phyloP scores from a whole-genome alignment of 371 early-diverging fungal species.

The Hamiltosporidium tvaerminnensis region DNA sequence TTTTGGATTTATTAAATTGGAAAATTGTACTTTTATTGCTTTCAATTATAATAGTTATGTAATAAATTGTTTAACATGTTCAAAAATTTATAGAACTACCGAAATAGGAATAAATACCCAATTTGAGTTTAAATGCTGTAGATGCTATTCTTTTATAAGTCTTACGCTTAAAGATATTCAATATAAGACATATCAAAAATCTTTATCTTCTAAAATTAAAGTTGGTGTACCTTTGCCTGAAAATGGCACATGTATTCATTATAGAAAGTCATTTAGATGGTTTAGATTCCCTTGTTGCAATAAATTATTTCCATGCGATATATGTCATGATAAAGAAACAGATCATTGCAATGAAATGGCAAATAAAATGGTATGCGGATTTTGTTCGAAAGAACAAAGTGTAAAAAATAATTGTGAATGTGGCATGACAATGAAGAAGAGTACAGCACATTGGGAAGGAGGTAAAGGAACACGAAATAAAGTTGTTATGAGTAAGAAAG shows the following conservation, averaged over 20 bases:
- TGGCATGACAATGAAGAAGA: slow-evolving; percentile 56
- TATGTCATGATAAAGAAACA: slow-evolving; percentile 67
- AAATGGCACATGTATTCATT: slow-evolving; percentile 74
- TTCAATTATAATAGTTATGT: neutral
- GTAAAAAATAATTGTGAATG: slow-evolving; percentile 56
- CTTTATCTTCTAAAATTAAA: neutral
- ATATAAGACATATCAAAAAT: neutral
- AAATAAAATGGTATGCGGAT: slow-evolving; percentile 71
- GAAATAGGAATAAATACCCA: neutral
- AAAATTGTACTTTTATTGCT: neutral
- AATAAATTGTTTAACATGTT: neutral
- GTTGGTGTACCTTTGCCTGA: slow-evolving; percentile 27
- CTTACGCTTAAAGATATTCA: neutral
- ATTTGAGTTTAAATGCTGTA: neutral
- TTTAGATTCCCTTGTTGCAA: slow-evolving; percentile 84
- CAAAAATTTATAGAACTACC: neutral
- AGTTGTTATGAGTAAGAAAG: slow-evolving; percentile 65
- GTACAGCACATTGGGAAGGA: slow-evolving; percentile 76
- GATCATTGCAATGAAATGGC: slow-evolving; percentile 60
- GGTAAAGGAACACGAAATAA: slow-evolving; percentile 73
- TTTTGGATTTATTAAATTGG: neutral
- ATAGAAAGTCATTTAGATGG: slow-evolving; percentile 74
- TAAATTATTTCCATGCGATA: slow-evolving; percentile 67
- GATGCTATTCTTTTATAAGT: neutral
- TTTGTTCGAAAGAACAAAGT: slow-evolving; percentile 68